Conservation (phyloP, 306 rosid species). For the Quercus aquifolioides region DNA sequence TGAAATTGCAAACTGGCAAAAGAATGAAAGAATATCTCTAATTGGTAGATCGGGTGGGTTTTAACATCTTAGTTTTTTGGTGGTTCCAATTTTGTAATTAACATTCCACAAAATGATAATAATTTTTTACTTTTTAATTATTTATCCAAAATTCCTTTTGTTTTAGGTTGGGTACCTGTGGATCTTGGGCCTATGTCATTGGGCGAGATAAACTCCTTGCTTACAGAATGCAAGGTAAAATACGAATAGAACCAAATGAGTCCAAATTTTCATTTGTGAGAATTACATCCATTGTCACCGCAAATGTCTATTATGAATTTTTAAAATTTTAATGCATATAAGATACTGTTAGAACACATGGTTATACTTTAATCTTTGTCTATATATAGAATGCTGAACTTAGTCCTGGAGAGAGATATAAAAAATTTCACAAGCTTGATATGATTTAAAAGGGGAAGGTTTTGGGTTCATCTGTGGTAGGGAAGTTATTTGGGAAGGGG, state of each 20-base stretch:
- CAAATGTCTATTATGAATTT: background rate
- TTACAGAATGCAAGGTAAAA: conserved; percentile 63
- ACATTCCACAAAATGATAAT: background rate
- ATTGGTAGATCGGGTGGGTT: background rate
- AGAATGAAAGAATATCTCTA: background rate
- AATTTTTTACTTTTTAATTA: background rate
- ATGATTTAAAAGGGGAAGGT: background rate
- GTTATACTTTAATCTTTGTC: background rate
- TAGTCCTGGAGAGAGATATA: background rate
- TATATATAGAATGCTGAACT: background rate
- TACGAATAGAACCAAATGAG: background rate
- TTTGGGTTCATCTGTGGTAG: background rate
- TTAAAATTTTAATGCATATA: background rate
- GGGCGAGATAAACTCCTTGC: conserved; percentile 55
- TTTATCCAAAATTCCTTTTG: conserved; percentile 10
- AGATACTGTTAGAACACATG: background rate
- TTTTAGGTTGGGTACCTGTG: conserved; percentile 74
- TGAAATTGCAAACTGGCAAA: background rate
- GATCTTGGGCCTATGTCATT: conserved; percentile 81
- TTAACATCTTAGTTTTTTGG: background rate
- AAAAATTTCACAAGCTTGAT: conserved; percentile 6
- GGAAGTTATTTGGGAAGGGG: background rate
- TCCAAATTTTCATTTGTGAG: background rate
- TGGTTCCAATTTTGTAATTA: background rate
- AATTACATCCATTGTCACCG: background rate